Evolutionary conservation across 768 basidiomycete genomes (phyloP).

Genomic region (Leccinum subtestaceum): DNA sequence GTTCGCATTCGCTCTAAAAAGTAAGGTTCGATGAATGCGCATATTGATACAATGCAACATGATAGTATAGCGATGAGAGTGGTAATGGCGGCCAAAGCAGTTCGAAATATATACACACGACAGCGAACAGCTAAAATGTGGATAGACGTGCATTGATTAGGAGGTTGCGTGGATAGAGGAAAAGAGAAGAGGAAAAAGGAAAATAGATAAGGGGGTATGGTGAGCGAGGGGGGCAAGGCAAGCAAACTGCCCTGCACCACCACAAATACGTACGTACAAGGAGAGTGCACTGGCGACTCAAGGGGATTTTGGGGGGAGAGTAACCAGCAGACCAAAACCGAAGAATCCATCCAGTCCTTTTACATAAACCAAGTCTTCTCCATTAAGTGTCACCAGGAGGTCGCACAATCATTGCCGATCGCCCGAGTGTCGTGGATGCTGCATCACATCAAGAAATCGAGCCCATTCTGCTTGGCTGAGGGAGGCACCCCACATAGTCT

Average conservation of each 20-base stretch:
- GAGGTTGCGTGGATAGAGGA: constrained; percentile 8
- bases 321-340: constrained; percentile 19
- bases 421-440: constrained; percentile 38
- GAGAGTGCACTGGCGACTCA: constrained; percentile 17
- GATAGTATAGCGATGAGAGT: constrained; percentile 15
- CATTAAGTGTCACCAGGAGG: constrained; percentile 7
- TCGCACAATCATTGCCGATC: constrained; percentile 26
- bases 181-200: not conserved
- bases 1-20: not conserved
- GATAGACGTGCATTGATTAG: constrained; percentile 14
- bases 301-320: constrained; percentile 3
- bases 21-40: not conserved
- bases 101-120: constrained; percentile 14
- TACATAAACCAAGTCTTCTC: constrained; percentile 25
- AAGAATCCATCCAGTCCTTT: constrained; percentile 26
- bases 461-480: constrained; percentile 78
- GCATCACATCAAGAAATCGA: constrained; percentile 61
- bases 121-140: constrained; percentile 17
- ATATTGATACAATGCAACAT: constrained; percentile 23
- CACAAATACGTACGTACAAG: constrained; percentile 24
- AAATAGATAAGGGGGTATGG: constrained; percentile 16
- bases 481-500: constrained; percentile 71
- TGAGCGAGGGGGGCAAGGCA: not conserved
- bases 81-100: constrained; percentile 1
- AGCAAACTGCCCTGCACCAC: constrained; percentile 18